Conservation (phyloP, 2,329 filamentous ascomycete genomes). For the Penicillium paneum region DNA sequence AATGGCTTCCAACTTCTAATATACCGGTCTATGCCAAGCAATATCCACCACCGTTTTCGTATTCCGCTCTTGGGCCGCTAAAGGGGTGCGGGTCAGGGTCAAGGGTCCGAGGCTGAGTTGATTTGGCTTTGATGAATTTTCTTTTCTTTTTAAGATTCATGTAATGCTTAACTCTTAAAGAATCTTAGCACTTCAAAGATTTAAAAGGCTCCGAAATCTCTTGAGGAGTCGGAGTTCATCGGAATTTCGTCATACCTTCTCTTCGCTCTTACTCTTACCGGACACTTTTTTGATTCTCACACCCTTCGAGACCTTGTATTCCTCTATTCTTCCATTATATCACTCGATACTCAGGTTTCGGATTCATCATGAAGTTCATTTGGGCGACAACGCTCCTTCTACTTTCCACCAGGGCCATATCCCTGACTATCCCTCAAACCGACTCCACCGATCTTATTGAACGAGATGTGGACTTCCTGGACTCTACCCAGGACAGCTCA, state of each 20-base stretch:
- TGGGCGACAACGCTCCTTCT: constrained; percentile 28
- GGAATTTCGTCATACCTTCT: neutral
- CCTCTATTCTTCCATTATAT: neutral
- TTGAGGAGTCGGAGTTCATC: neutral
- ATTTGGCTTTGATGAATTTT: neutral
- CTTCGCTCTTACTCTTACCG: neutral
- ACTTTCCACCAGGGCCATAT: constrained; percentile 28
- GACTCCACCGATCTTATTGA: constrained; percentile 20
- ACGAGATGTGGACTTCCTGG: constrained; percentile 9
- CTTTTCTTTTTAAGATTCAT: neutral
- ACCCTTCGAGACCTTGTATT: neutral
- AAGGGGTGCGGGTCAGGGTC: neutral
- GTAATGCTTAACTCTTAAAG: neutral
- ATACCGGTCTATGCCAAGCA: no score
- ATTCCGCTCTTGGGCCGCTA: neutral
- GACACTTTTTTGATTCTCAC: neutral
- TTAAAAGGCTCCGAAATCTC: neutral
- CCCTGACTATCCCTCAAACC: constrained; percentile 25
- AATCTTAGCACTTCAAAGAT: no score
- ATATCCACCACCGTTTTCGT: neutral
- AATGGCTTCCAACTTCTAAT: no score
- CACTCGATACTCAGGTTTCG: neutral
- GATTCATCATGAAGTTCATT: constrained; percentile 33
- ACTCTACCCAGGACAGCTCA: constrained; percentile 4
- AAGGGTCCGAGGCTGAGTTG: neutral